These are phyloP conservation scores for Fusarium subtropicale DNA, from an alignment of 2,329 filamentous ascomycete species.

Conservation along the genomic window DNA sequence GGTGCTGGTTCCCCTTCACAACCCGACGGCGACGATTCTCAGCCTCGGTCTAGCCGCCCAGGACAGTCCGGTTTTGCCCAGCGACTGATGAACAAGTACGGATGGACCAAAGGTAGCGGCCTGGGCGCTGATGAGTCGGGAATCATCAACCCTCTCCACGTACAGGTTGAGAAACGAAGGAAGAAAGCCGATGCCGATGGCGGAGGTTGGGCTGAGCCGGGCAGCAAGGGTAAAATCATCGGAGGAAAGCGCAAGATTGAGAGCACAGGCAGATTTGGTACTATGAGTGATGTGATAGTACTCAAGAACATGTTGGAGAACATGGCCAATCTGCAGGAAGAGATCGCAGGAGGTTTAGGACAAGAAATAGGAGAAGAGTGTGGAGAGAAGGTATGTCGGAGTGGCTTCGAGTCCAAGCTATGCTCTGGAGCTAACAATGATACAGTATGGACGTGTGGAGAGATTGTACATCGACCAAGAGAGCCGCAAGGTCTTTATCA, in stretches of 20 bases:
- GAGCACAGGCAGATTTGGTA: conserved; percentile 67
- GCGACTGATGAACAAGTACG: conserved; percentile 91
- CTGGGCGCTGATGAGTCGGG: conserved; percentile 85
- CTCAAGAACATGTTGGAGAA: conserved; percentile 87
- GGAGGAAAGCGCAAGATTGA: conserved; percentile 72
- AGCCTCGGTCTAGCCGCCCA: conserved; percentile 71
- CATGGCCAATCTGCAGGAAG: conserved; percentile 79
- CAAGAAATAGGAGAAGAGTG: conserved; percentile 98
- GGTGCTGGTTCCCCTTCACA: conserved; percentile 57
- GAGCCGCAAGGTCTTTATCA: conserved; percentile 83
- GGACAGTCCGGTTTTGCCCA: conserved; percentile 88
- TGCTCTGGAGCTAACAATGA: conserved; percentile 25
- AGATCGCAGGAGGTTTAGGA: conserved; percentile 79
- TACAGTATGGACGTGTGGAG: conserved; percentile 83
- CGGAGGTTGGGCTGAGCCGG: conserved; percentile 78
- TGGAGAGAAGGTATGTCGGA: conserved; percentile 72
- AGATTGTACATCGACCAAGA: conserved; percentile 78
- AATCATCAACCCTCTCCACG: conserved; percentile 84
- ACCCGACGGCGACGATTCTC: conserved; percentile 48
- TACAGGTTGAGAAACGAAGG: conserved; percentile 87
- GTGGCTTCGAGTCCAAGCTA: neutral
- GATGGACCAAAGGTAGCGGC: conserved; percentile 89
- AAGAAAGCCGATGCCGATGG: conserved; percentile 83
- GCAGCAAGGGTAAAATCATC: conserved; percentile 80
- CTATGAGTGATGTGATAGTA: conserved; percentile 85